Evolutionary conservation across 1,284 basidiomycete species (phyloP).

Genomic region (Moniliophthora roreri): DNA sequence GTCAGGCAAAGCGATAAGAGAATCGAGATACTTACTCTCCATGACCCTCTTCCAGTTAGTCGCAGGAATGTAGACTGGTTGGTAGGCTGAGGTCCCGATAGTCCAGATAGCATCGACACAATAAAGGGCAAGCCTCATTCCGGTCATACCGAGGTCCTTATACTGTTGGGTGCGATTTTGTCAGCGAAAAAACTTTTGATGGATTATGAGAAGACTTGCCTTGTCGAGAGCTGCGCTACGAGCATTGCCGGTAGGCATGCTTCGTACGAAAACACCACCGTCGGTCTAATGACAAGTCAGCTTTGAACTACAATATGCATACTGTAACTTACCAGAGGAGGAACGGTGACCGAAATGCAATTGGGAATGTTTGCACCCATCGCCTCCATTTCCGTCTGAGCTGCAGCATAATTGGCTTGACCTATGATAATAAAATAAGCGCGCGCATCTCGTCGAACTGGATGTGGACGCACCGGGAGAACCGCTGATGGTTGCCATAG

Average conservation of each 20-base stretch:
- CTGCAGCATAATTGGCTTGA: constrained; percentile 1
- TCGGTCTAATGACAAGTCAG: not conserved
- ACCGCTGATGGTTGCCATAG: constrained; percentile 3
- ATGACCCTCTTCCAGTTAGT: constrained; percentile 4
- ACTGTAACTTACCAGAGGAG: not conserved
- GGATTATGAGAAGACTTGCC: too few species aligned
- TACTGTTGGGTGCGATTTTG: not conserved
- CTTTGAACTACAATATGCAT: not conserved
- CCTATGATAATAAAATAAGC: not conserved
- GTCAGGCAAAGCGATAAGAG: not conserved
- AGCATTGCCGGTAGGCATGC: constrained; percentile 4
- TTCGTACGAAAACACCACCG: constrained; percentile 4
- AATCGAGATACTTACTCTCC: not conserved
- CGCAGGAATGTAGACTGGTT: constrained; percentile 1
- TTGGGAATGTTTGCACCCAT: constrained; percentile 3
- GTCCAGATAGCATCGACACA: constrained; percentile 4
- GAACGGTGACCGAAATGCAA: constrained; percentile 2
- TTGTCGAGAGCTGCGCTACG: constrained; percentile 1
- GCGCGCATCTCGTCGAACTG: too few species aligned
- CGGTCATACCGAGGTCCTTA: constrained; percentile 4
- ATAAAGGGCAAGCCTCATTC: not conserved
- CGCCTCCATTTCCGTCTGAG: constrained; percentile 3
- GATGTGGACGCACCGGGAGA: not conserved
- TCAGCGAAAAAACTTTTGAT: too few species aligned
- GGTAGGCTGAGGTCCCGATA: not conserved